Conservation (phyloP, 176 grass and related monocot species). For the Carex kokanica region DNA sequence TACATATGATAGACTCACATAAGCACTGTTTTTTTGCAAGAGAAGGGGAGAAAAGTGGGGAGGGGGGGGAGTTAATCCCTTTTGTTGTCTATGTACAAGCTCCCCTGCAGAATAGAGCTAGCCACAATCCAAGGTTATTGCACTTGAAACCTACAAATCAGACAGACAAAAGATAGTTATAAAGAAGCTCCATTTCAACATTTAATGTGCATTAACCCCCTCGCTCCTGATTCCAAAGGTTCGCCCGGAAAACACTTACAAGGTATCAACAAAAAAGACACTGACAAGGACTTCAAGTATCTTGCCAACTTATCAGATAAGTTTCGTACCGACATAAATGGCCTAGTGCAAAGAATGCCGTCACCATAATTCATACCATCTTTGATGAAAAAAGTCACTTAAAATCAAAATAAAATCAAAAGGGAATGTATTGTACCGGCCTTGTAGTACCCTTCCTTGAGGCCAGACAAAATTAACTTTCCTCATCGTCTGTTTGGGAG, state of each 20-base stretch:
- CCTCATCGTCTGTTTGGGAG: conserved; percentile 62
- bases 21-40: conserved; percentile 9
- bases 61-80: background rate
- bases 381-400: conserved; percentile 1
- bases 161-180: background rate
- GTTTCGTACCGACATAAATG: background rate
- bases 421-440: background rate
- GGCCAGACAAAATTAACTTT: conserved; percentile 33
- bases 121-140: background rate
- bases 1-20: conserved; percentile 17
- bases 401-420: background rate
- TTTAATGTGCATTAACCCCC: background rate
- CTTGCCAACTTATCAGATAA: background rate
- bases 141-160: background rate
- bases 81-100: conserved; percentile 22
- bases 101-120: background rate
- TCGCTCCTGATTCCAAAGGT: background rate
- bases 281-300: background rate
- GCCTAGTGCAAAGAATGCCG: background rate
- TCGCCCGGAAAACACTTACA: background rate
- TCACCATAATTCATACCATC: background rate
- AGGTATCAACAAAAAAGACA: background rate
- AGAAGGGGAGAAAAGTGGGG: background rate
- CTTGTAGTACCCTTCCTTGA: background rate
- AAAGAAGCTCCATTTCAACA: background rate